Base-by-base conservation (phyloP, 148 eudicot species). In the Suaeda aralocaspica region DNA sequence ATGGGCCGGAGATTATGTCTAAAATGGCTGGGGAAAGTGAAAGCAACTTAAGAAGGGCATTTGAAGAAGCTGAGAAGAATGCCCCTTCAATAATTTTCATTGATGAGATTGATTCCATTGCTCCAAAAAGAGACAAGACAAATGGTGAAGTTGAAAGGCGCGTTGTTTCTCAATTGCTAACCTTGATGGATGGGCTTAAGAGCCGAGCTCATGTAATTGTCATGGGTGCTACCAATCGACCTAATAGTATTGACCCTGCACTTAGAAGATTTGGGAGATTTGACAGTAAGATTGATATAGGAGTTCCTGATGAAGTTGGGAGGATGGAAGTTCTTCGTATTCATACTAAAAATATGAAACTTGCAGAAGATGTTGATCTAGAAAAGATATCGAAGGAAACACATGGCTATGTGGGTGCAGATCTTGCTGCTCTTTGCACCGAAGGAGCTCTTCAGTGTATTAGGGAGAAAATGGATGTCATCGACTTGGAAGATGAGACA, bases 1-100 rank as follows among this genome's bases (percentile, higher is more conserved):
- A 81, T 53, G 84, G n/a, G n/a, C n/a, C n/a, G n/a, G n/a, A n/a
- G n/a, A n/a, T n/a, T n/a, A n/a, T n/a, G n/a, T n/a, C n/a, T 81
- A 21, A 81, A 63, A 46, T 81, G 79, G 84, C 84, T 63, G 84
- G 84, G 50, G 84, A 81, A 71, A 81, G 84, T 78, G 84, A 81
- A 62, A 81, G 84, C 76, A 81, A 81, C 64, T 74, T 81, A 25
- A 78, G 84, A 74, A 81, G 78, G 64, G 84, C 84, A 8, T 81
- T 81, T 72, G 84, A 81, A 50, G 81, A 81, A 60, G 84, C 84
- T n/a, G 84, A 81, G 76, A 81, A 81, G 59, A 72, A 72, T 72
- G 75, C 68, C 39, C 68, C 75, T 6, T 72, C 75, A 5, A 72
- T 72, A 8, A 72, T 76, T 48, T 72, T 76, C 61, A 81, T 81